Evolutionary conservation across 495 filamentous ascomycete species (phyloP).

Genomic region (Talaromyces nanjingensis): DNA sequence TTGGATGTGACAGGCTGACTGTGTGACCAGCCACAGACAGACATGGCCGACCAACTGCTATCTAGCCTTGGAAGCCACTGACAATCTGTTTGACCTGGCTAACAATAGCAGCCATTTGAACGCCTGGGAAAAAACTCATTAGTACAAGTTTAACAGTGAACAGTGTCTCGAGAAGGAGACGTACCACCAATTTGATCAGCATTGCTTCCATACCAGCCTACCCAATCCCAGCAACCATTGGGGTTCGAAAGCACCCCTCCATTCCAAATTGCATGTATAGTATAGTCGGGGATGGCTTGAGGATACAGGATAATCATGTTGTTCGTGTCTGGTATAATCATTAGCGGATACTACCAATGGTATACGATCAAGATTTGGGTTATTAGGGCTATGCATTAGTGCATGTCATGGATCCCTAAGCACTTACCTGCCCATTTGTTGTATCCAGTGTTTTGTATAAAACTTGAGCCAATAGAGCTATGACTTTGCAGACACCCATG

Average conservation of each 20-base stretch:
- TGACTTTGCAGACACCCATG: conserved; percentile 3
- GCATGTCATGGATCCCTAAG: background rate
- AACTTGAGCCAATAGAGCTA: background rate
- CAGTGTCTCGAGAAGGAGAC: background rate
- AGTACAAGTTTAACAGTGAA: background rate
- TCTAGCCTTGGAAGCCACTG: conserved; percentile 6
- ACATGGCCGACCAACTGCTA: too few relatives aligned
- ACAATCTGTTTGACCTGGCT: conserved; percentile 13
- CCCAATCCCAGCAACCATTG: conserved; percentile 15
- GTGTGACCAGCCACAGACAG: too few relatives aligned
- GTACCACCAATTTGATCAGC: conserved; percentile 12
- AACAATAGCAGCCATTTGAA: conserved; percentile 15
- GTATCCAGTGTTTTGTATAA: background rate
- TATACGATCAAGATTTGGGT: background rate
- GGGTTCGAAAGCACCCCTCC: conserved; percentile 10
- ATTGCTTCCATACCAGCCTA: conserved; percentile 13
- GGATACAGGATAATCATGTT: conserved; percentile 15
- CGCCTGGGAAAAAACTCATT: background rate
- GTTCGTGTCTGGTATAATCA: conserved; percentile 11
- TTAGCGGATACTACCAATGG: background rate
- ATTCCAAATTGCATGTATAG: conserved; percentile 10
- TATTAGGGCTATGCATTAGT: background rate
- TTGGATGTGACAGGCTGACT: too few relatives aligned
- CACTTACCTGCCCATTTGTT: conserved; percentile 1
- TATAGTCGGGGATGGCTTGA: conserved; percentile 12